Evolutionary conservation across 202 grass and related monocot genomes (phyloP).

Genomic region (Carex sylvatica): DNA sequence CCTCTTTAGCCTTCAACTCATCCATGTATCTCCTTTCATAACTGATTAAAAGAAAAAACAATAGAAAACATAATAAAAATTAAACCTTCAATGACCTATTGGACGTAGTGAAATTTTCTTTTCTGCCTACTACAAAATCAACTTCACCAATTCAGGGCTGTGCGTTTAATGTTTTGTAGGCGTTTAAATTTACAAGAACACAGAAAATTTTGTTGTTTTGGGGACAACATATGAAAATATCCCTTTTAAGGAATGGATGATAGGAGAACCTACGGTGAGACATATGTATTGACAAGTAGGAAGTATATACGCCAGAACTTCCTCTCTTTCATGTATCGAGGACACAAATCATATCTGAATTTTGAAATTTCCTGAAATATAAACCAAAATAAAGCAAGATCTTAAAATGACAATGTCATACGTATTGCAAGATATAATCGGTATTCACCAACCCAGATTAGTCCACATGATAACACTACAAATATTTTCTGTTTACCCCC

Average conservation of each 20-base stretch:
- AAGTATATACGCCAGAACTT: slow-evolving; percentile 99
- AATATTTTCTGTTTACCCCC: background rate
- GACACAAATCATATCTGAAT: slow-evolving; percentile 97
- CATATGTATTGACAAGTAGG: slow-evolving; percentile 77
- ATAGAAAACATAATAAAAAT: background rate
- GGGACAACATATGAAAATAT: background rate
- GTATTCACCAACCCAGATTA: background rate
- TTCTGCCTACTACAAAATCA: background rate
- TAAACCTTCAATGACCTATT: background rate
- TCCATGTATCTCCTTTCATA: slow-evolving; percentile 83
- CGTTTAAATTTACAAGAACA: background rate
- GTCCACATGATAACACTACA: background rate
- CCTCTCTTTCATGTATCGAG: slow-evolving; percentile 96
- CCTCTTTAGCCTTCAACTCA: slow-evolving; percentile 66
- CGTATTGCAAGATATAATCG: background rate
- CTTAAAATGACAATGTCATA: background rate
- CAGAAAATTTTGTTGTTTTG: background rate
- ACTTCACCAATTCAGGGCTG: background rate
- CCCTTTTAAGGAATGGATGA: background rate
- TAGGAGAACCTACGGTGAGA: slow-evolving; percentile 46
- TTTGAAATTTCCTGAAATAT: slow-evolving; percentile 92
- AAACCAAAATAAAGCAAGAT: slow-evolving; percentile 18
- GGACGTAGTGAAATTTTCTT: background rate
- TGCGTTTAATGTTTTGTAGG: background rate
- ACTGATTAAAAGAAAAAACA: slow-evolving; percentile 28